Conservation (phyloP, 192 early-diverging fungal species). For the Jimgerdemannia flammicorona region DNA sequence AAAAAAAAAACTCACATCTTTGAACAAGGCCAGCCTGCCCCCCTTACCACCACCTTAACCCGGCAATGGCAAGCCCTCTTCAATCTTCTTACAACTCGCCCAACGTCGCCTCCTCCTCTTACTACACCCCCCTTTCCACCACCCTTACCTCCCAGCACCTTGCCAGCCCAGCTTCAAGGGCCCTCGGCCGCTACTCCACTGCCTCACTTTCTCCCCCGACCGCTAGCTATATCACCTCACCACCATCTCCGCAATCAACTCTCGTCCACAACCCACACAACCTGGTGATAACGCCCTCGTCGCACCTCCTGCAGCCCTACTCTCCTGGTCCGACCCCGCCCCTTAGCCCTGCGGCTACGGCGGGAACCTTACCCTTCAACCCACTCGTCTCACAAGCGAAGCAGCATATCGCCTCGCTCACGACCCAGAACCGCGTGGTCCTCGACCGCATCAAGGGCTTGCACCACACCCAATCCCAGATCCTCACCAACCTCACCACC, state of each 20-base stretch:
- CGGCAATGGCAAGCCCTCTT: background rate
- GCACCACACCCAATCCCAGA: constrained; percentile 17
- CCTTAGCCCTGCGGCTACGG: background rate
- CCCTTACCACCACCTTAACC: too few species aligned
- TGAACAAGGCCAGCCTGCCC: too few species aligned
- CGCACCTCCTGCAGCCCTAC: background rate
- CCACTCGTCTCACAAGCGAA: background rate
- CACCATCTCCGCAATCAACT: background rate
- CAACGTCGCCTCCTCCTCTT: background rate
- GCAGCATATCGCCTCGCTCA: background rate
- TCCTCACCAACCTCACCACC: background rate
- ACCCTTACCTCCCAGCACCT: background rate
- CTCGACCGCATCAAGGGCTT: constrained; percentile 18
- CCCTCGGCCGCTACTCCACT: background rate
- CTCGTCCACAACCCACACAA: too few species aligned
- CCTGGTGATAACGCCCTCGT: too few species aligned
- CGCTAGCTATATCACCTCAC: background rate
- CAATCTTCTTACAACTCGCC: background rate
- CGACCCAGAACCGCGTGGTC: constrained; percentile 2
- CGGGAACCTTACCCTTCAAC: background rate
- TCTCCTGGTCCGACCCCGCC: background rate
- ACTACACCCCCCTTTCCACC: background rate
- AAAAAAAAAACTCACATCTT: too few species aligned
- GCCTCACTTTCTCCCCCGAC: too few species aligned
- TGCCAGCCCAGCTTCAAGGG: background rate